Evolutionary conservation across 768 basidiomycete species (phyloP).

Genomic region (Tulasnella calospora): DNA sequence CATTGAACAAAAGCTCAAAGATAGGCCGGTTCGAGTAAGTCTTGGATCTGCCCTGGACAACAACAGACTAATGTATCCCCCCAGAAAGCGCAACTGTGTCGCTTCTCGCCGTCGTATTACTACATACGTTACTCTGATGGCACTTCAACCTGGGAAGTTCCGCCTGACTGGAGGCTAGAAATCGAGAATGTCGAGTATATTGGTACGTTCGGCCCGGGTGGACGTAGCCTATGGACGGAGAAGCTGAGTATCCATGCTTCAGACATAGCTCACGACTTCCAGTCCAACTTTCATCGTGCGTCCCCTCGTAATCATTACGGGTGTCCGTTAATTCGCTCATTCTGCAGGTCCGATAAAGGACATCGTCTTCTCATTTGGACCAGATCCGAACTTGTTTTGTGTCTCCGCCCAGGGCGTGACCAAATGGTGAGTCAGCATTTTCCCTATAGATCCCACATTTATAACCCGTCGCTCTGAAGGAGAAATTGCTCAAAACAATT

Average conservation of each 20-base stretch:
- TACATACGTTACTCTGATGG: conserved; percentile 4
- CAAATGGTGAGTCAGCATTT: background rate
- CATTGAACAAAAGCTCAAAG: background rate
- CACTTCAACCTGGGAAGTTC: background rate
- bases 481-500: background rate
- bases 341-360: background rate
- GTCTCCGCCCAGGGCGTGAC: background rate
- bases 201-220: background rate
- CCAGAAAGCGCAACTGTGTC: conserved; percentile 1
- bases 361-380: background rate
- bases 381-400: background rate
- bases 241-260: background rate
- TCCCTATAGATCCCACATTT: background rate
- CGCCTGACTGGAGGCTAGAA: background rate
- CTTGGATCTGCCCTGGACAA: background rate
- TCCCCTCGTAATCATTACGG: background rate
- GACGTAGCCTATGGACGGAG: background rate
- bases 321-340: background rate
- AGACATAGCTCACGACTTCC: background rate
- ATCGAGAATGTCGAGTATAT: background rate
- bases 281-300: background rate
- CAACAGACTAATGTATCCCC: background rate
- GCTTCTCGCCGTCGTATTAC: background rate
- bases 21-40: conserved; percentile 10
- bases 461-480: background rate